Evolutionary conservation across 495 filamentous ascomycete genomes (phyloP), one percentile per base, ranked within the genome.

Genomic region (Aspergillus bertholletiae): DNA sequence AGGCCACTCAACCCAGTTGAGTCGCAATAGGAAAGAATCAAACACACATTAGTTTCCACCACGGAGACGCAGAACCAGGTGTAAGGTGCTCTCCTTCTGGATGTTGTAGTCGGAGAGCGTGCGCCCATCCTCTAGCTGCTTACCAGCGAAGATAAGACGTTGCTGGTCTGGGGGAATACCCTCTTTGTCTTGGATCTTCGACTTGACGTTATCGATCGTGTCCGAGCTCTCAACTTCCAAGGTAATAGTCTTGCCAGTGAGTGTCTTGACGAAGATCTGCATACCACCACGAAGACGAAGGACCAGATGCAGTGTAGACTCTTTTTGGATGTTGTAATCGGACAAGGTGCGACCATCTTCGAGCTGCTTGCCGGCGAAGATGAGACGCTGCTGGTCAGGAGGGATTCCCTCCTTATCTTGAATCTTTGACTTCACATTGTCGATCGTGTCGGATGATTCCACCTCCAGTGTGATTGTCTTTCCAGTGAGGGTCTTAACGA

Each of bases 241-340:
- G 11, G 90, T 96, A 59, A 96, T 95, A 3, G 90, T 95, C 84
- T 95, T 96, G 15, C 90, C 91, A 9, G 91, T 95, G 53, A 94
- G 73, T 8, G 91, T 94, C 85, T 96, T 96, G 63, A 95, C 90
- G 69, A 95, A 95, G 59, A 95, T 93, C 66, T 95, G 90, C 89
- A 94, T 94, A 74, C 93, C 93, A 85, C 93, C 93, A 80, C 93
- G 92, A 12, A 98, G 88, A 71, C 94, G 89, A 53, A 98, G 90
- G 43, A 98, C 94, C 59, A 98, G 76, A 75, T 98, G 94, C 12
- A 98, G 81, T n/a, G 94, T 98, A 37, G 88, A 92, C 74, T 97
- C 94, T 77, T 98, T 98, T 73, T 97, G 94, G 49, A 97, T 98
- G 80, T 98, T 98, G 84, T 97, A 97, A 68, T 97, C 94, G 57